phyloP scores from a whole-genome alignment of 2,329 filamentous ascomycete species.

The Pseudovirgaria hyperparasitica region DNA sequence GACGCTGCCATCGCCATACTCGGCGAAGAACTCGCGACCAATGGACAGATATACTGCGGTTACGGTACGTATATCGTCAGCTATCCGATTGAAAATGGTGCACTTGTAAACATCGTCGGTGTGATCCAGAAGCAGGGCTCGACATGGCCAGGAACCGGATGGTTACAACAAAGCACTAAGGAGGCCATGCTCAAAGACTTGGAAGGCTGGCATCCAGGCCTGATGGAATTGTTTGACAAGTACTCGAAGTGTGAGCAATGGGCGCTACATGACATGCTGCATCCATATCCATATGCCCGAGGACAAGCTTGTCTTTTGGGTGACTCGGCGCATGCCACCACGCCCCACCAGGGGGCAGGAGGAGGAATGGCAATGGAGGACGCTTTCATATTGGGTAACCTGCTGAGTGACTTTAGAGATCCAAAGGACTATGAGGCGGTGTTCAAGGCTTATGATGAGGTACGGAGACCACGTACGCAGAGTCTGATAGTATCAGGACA shows the following conservation, averaged over 20 bases:
- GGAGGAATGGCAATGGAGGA: conserved; percentile 19
- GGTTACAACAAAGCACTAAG: conserved; percentile 6
- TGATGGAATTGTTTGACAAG: conserved; percentile 8
- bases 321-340: conserved; percentile 15
- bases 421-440: conserved; percentile 8
- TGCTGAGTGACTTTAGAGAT: conserved; percentile 9
- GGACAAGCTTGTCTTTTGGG: conserved; percentile 24
- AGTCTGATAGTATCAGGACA: conserved; percentile 10
- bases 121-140: neutral
- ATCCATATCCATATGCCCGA: conserved; percentile 31
- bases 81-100: conserved; percentile 5
- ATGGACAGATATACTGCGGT: conserved; percentile 18
- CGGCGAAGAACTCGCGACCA: conserved; percentile 13
- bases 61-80: conserved; percentile 5
- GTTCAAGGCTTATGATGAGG: conserved; percentile 12
- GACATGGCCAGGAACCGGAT: conserved; percentile 3
- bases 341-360: conserved; percentile 15
- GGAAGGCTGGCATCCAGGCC: conserved; percentile 7
- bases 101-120: conserved; percentile 5
- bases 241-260: conserved; percentile 32
- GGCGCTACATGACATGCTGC: conserved; percentile 43
- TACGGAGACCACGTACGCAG: conserved; percentile 13
- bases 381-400: conserved; percentile 12
- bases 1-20: conserved; percentile 25
- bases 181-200: conserved; percentile 11